Base-by-base conservation (phyloP, 495 filamentous ascomycete genomes). In the Trichoderma virens region DNA sequence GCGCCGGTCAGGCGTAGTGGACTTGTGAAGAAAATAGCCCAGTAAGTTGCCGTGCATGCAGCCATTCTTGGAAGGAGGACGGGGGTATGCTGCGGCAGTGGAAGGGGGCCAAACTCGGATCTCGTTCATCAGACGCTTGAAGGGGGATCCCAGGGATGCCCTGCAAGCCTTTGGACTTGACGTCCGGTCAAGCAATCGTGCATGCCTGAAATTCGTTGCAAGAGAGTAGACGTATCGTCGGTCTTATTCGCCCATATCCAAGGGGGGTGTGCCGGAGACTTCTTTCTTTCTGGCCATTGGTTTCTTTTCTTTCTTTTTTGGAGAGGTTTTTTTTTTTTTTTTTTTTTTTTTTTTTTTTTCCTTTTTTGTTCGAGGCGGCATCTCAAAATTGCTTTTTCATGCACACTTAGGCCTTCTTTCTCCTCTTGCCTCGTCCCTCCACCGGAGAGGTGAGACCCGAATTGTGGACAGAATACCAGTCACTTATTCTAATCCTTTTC, bases 11-110 rank as follows among this genome's bases (percentile, higher is more conserved):
- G 51, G 51, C 51, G 51, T 23, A 30, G 51, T 16, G 27, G 20
- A 30, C 73, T 71, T 71, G 68, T 69, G 65, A 65, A 68, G 71
- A 75, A 76, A 73, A 74, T 70, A 70, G 69, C 43, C 43, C 70
- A 64, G 67, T 67, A 70, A 67, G 62, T 70, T 71, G 75, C 73
- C 75, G 72, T 74, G 74, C 75, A 75, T 75, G 75, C 79, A 80
- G 76, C 79, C 78, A 71, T 72, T 79, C 74, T 79, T 74, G 79
- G 78, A 81, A 81, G 79, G 79, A 81, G 79, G 67, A 76, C 70
- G 75, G 72, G 74, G 73, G 70, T 71, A 77, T 70, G 69, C 70
- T 70, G 68, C 68, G 70, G 68, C 64, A 67, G 11, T 56, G 51
- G 25, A n/a, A 56, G 51, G 41, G 51, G 51, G 51, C n/a, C 51